Evolutionary conservation across 306 rosid species (phyloP).

Genomic region (Acacia melanoxylon): DNA sequence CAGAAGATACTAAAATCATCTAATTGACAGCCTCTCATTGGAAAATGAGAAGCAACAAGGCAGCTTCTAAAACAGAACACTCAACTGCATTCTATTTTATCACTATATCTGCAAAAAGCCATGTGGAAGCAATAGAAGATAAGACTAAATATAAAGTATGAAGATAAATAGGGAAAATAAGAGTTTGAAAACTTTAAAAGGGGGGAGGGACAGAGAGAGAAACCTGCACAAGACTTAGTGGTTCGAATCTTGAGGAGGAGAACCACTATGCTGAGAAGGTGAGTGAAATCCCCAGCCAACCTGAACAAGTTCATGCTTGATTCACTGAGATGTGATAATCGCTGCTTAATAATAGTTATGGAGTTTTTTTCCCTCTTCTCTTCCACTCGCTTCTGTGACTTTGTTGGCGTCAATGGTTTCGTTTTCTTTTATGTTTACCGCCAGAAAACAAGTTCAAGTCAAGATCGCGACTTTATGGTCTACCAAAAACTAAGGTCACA

Average conservation of each 20-base stretch:
- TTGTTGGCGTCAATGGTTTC: background rate
- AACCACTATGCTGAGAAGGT: constrained; percentile 23
- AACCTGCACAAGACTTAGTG: constrained; percentile 34
- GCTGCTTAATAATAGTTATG: background rate
- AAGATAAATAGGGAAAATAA: background rate
- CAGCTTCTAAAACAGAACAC: background rate
- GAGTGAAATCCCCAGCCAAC: constrained; percentile 36
- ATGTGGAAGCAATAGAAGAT: background rate
- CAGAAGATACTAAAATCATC: background rate
- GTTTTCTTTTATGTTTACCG: background rate
- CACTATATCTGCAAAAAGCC: background rate
- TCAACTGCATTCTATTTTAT: background rate
- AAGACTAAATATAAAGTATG: background rate
- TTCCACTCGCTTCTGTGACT: background rate
- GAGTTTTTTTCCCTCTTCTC: background rate
- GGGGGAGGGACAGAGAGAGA: constrained; percentile 19
- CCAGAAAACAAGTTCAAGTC: background rate
- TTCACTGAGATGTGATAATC: background rate
- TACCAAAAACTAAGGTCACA: background rate
- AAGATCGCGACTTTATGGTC: background rate
- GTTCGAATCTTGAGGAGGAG: constrained; percentile 29
- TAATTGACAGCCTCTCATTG: background rate
- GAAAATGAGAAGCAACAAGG: background rate
- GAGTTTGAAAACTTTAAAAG: background rate
- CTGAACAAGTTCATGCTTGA: constrained; percentile 27